Evolutionary conservation across 208 protist genomes (phyloP).

Genomic region (Crithidia mellificae): DNA sequence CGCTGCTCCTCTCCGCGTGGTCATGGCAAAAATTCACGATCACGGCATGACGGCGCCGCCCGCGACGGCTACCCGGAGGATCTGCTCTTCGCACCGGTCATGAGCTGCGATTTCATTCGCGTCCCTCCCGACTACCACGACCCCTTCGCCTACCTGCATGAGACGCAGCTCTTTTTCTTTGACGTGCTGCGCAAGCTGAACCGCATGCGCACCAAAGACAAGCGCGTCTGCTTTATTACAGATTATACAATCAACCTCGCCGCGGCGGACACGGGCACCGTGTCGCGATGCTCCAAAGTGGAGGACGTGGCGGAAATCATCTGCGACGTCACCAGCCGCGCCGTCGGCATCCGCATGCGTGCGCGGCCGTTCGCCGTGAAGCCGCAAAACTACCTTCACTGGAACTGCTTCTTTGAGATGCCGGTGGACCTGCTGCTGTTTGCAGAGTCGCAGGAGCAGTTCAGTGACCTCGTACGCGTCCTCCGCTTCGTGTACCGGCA

Average conservation of each 20-base stretch:
- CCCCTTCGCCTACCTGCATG: slow-evolving; percentile 27
- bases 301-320: slow-evolving; percentile 45
- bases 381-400: neutral
- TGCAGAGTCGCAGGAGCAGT: slow-evolving; percentile 6
- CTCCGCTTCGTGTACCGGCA: slow-evolving; percentile 12
- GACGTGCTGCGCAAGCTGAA: slow-evolving; percentile 28
- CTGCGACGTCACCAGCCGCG: slow-evolving; percentile 7
- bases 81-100: neutral
- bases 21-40: neutral
- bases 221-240: slow-evolving; percentile 44
- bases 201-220: slow-evolving; percentile 9
- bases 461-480: slow-evolving; percentile 19
- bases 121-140: slow-evolving; percentile 3
- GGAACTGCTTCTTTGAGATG: slow-evolving; percentile 44
- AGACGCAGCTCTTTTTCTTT: slow-evolving; percentile 35
- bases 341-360: slow-evolving; percentile 42
- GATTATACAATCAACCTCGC: slow-evolving; percentile 45
- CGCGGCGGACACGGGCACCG: slow-evolving; percentile 2
- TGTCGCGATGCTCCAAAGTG: slow-evolving; percentile 41
- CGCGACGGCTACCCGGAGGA: neutral
- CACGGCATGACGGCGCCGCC: neutral
- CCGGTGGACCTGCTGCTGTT: slow-evolving; percentile 47
- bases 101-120: slow-evolving; percentile 9
- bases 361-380: slow-evolving; percentile 29
- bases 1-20: neutral